Evolutionary conservation across 495 filamentous ascomycete genomes (phyloP).

Genomic region (Penicillium mononematosum): DNA sequence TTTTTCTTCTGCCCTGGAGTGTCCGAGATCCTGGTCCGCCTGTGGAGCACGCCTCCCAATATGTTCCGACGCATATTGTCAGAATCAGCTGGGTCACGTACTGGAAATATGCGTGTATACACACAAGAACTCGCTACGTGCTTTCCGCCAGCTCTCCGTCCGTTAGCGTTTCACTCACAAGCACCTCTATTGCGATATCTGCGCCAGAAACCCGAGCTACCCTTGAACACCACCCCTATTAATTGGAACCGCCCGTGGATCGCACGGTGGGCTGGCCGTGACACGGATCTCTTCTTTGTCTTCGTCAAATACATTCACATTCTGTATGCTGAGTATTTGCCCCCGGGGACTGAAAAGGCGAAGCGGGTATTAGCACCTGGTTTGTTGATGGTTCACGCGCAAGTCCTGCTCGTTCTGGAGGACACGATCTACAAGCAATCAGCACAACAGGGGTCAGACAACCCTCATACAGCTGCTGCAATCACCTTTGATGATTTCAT

Average conservation of each 20-base stretch:
- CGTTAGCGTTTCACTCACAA: constrained; percentile 69
- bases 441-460: constrained; percentile 50
- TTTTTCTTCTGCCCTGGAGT: constrained; percentile 94
- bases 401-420: constrained; percentile 79
- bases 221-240: constrained; percentile 69
- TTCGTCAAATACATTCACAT: constrained; percentile 92
- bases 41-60: constrained; percentile 72
- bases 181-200: constrained; percentile 62
- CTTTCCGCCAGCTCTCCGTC: constrained; percentile 72
- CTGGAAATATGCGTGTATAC: constrained; percentile 35
- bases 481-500: constrained; percentile 78
- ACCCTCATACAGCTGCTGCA: constrained; percentile 55
- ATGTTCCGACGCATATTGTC: constrained; percentile 67
- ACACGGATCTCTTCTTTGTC: constrained; percentile 91
- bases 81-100: constrained; percentile 55
- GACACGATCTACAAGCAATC: constrained; percentile 75
- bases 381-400: constrained; percentile 79
- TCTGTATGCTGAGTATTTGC: constrained; percentile 76
- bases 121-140: constrained; percentile 58
- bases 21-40: constrained; percentile 77
- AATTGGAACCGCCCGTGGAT: constrained; percentile 86
- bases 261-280: constrained; percentile 80
- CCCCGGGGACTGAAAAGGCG: constrained; percentile 60
- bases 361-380: constrained; percentile 69
- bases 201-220: constrained; percentile 63